Conservation (phyloP, 345 rosid genomes). For the Eucalyptus pauciflora region DNA sequence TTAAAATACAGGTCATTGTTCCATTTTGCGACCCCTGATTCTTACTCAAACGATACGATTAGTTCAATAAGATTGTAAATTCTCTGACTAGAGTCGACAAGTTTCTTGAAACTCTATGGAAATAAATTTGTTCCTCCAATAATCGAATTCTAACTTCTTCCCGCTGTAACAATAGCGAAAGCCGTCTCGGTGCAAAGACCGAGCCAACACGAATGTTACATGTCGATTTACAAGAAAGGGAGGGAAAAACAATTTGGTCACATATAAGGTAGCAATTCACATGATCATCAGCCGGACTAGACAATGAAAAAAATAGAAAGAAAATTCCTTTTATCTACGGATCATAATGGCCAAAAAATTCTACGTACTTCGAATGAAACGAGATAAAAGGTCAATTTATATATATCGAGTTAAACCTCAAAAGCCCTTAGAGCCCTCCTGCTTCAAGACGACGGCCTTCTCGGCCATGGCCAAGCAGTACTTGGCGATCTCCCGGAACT, state of each 20-base stretch:
- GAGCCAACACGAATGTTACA: background rate
- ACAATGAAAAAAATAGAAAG: background rate
- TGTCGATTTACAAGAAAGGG: background rate
- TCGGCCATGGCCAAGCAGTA: constrained; percentile 75
- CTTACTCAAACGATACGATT: background rate
- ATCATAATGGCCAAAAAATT: background rate
- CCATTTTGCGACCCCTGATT: too few species aligned
- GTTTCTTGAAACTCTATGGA: background rate
- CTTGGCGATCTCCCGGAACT: constrained; percentile 75
- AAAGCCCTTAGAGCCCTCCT: constrained; percentile 40
- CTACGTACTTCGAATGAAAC: background rate
- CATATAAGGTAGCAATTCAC: background rate
- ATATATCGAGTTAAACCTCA: background rate
- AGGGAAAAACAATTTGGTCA: background rate
- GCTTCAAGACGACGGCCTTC: constrained; percentile 42
- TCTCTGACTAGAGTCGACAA: background rate
- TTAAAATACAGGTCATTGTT: too few species aligned
- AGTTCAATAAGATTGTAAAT: background rate
- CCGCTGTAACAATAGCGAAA: background rate
- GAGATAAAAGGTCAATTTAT: background rate
- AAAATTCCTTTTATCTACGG: background rate
- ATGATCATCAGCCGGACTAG: background rate
- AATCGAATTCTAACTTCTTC: background rate
- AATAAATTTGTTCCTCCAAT: background rate
- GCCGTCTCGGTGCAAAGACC: background rate